Conservation (phyloP, 1,284 basidiomycete genomes). For the Golubevia pallescens region DNA sequence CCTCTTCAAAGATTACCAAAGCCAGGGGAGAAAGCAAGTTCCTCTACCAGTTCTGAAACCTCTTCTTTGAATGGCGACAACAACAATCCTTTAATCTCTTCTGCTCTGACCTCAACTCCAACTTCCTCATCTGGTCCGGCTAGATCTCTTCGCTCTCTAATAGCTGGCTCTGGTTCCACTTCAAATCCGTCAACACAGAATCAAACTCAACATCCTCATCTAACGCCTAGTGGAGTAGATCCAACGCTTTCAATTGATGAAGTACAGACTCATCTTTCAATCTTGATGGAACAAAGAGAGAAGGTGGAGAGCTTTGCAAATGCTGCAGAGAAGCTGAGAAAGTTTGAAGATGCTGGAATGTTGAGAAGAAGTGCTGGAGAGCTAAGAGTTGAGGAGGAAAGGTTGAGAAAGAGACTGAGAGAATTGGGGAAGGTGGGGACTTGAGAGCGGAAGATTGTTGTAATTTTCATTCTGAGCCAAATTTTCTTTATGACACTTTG, state of each 20-base stretch:
- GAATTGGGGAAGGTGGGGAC: no score
- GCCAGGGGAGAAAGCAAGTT: slow-evolving; percentile 19
- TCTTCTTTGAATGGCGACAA: slow-evolving; percentile 11
- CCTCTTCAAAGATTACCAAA: slow-evolving; percentile 51
- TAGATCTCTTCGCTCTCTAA: slow-evolving; percentile 22
- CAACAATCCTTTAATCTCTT: slow-evolving; percentile 17
- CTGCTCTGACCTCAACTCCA: slow-evolving; percentile 7
- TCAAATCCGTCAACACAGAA: not conserved
- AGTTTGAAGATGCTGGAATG: slow-evolving; percentile 49
- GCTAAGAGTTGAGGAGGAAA: slow-evolving; percentile 37
- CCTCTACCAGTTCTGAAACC: not conserved
- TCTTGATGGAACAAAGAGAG: slow-evolving; percentile 49
- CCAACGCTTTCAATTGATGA: slow-evolving; percentile 15
- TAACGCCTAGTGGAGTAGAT: slow-evolving; percentile 2
- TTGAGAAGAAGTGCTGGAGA: slow-evolving; percentile 48
- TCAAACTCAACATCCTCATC: slow-evolving; percentile 3
- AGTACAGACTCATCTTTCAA: slow-evolving; percentile 31
- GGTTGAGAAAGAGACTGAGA: not conserved
- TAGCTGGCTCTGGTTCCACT: slow-evolving; percentile 14
- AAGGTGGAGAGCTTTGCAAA: slow-evolving; percentile 41
- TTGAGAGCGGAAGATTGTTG: no score
- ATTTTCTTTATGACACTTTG: no score
- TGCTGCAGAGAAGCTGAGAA: slow-evolving; percentile 38
- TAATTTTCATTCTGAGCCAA: no score
- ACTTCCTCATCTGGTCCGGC: slow-evolving; percentile 22